These are phyloP conservation scores for Citrullus mucosospermus DNA, from an alignment of 306 rosid genomes.

Conservation along the genomic window DNA sequence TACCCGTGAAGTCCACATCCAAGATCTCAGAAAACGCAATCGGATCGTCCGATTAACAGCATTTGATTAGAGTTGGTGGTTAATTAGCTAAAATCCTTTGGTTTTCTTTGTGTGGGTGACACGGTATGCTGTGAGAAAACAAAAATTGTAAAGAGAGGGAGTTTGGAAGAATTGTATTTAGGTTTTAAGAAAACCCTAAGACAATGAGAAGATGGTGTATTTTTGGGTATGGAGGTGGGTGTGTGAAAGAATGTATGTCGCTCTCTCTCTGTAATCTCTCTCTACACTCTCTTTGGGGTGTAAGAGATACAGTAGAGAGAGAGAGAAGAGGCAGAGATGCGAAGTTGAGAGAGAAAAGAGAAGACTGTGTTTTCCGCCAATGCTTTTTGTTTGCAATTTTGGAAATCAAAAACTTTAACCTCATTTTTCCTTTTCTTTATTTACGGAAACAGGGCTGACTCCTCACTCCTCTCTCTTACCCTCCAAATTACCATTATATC, in stretches of 20 bases:
- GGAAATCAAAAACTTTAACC: background rate
- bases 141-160: background rate
- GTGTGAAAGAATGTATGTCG: slow-evolving; percentile 15
- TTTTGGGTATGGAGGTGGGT: slow-evolving; percentile 38
- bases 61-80: slow-evolving; percentile 2
- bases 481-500: slow-evolving; percentile 6
- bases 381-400: background rate
- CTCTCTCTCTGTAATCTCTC: slow-evolving; percentile 37
- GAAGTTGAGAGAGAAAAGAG: slow-evolving; percentile 3
- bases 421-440: background rate
- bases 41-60: slow-evolving; percentile 62
- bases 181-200: slow-evolving; percentile 50
- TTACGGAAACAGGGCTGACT: background rate
- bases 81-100: no score
- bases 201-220: slow-evolving; percentile 45
- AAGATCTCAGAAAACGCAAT: slow-evolving; percentile 54
- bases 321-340: slow-evolving; percentile 8
- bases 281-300: slow-evolving; percentile 26
- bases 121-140: background rate
- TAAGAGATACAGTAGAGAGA: slow-evolving; percentile 30
- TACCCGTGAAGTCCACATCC: slow-evolving; percentile 17
- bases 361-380: slow-evolving; percentile 11
- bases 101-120: no score
- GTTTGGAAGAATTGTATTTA: background rate
- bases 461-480: background rate